These are phyloP conservation scores for Meyerozyma elateridarum DNA, from an alignment of 1,139 yeast species.

Conservation along the genomic window DNA sequence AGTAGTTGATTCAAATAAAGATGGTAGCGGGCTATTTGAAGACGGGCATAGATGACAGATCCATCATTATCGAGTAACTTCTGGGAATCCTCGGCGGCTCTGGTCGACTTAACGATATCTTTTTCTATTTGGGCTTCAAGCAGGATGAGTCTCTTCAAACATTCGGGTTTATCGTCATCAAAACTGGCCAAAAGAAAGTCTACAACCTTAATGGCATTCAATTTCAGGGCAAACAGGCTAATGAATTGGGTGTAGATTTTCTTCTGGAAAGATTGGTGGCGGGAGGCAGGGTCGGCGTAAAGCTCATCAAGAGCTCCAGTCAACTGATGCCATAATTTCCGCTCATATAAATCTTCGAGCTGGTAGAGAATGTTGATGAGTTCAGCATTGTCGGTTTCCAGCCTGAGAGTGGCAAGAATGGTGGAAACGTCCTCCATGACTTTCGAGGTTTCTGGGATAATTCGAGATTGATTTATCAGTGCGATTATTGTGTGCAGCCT, in stretches of 20 bases:
- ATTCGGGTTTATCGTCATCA: constrained; percentile 36
- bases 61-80: constrained; percentile 36
- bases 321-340: constrained; percentile 76
- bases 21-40: constrained; percentile 74
- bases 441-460: too few species aligned
- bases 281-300: constrained; percentile 44
- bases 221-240: constrained; percentile 57
- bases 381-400: constrained; percentile 62
- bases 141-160: constrained; percentile 49
- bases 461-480: too few species aligned
- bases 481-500: too few species aligned
- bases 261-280: constrained; percentile 43
- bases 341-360: constrained; percentile 82
- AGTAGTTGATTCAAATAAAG: constrained; percentile 53
- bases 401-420: constrained; percentile 64
- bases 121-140: constrained; percentile 47
- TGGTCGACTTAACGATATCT: constrained; percentile 20
- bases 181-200: constrained; percentile 60
- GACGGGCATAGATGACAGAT: constrained; percentile 55
- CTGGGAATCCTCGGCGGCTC: constrained; percentile 33
- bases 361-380: constrained; percentile 61
- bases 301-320: constrained; percentile 64
- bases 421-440: constrained; percentile 47
- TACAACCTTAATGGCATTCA: constrained; percentile 76
- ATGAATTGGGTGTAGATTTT: constrained; percentile 73